Conservation (phyloP, 805 yeast species). For the Cephaloascus albidus region DNA sequence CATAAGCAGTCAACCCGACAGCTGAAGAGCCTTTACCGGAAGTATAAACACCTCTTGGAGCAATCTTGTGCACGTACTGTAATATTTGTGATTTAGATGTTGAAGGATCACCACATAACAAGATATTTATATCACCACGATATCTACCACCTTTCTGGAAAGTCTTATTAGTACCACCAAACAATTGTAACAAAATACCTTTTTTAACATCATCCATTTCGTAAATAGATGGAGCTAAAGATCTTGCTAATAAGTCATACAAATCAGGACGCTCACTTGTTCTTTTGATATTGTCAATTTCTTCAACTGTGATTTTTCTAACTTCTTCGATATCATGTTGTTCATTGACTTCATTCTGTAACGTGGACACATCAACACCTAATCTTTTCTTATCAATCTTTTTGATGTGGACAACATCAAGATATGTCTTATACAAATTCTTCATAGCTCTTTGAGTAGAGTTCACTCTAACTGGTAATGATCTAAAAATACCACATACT, state of each 20-base stretch:
- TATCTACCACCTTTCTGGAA: constrained; percentile 88
- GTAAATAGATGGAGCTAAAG: constrained; percentile 93
- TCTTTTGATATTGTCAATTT: constrained; percentile 52
- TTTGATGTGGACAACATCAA: constrained; percentile 89
- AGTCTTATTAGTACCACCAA: constrained; percentile 91
- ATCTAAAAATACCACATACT: constrained; percentile 90
- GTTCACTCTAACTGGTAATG: constrained; percentile 84
- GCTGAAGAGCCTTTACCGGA: constrained; percentile 99
- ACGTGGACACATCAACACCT: constrained; percentile 71
- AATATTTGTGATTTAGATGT: constrained; percentile 92
- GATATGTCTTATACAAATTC: constrained; percentile 80
- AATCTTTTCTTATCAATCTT: constrained; percentile 76
- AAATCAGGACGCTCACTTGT: constrained; percentile 65
- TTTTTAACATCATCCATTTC: constrained; percentile 96
- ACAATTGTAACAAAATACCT: constrained; percentile 84
- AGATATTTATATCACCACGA: constrained; percentile 89
- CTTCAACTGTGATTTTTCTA: constrained; percentile 60
- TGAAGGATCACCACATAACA: constrained; percentile 97
- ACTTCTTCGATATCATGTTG: constrained; percentile 71
- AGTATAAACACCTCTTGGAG: constrained; percentile 96
- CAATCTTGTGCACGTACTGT: constrained; percentile 93
- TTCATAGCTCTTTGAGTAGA: constrained; percentile 78
- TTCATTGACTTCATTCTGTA: constrained; percentile 41
- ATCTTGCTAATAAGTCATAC: constrained; percentile 78
- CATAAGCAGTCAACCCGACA: constrained; percentile 96